phyloP scores from a whole-genome alignment of 2,329 filamentous ascomycete genomes.

The Sclerotinia glacialis region DNA sequence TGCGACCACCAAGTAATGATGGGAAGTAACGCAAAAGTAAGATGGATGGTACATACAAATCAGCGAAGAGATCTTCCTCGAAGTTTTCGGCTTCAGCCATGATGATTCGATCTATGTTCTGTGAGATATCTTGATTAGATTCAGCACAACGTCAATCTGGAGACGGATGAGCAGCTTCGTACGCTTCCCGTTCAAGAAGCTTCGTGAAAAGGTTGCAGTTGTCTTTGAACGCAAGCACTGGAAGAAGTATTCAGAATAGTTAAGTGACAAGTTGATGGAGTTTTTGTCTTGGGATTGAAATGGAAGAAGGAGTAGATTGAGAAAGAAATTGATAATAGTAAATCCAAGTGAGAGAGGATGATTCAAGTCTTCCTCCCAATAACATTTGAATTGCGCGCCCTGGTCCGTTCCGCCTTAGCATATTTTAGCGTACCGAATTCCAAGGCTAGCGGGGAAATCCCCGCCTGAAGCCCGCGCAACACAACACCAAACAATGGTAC shows the following conservation, averaged over 20 bases:
- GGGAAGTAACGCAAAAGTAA: neutral
- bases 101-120: slow-evolving; percentile 34
- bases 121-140: slow-evolving; percentile 4
- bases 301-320: neutral
- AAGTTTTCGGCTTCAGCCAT: slow-evolving; percentile 82
- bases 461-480: slow-evolving; percentile 10
- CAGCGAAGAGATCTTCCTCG: slow-evolving; percentile 93
- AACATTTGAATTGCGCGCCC: slow-evolving; percentile 7
- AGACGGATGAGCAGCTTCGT: neutral
- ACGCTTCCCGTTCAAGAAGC: neutral
- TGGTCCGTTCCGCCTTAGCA: slow-evolving; percentile 6
- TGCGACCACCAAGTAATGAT: neutral
- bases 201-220: slow-evolving; percentile 6
- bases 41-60: slow-evolving; percentile 64
- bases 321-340: neutral
- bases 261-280: neutral
- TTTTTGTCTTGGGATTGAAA: neutral
- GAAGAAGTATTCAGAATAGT: neutral
- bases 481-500: slow-evolving; percentile 11
- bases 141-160: neutral
- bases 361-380: neutral
- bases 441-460: slow-evolving; percentile 3
- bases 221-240: neutral
- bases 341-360: neutral
- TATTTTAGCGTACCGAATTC: slow-evolving; percentile 7